Base-by-base conservation (phyloP, 495 filamentous ascomycete genomes). In the Penicillium lagena region DNA sequence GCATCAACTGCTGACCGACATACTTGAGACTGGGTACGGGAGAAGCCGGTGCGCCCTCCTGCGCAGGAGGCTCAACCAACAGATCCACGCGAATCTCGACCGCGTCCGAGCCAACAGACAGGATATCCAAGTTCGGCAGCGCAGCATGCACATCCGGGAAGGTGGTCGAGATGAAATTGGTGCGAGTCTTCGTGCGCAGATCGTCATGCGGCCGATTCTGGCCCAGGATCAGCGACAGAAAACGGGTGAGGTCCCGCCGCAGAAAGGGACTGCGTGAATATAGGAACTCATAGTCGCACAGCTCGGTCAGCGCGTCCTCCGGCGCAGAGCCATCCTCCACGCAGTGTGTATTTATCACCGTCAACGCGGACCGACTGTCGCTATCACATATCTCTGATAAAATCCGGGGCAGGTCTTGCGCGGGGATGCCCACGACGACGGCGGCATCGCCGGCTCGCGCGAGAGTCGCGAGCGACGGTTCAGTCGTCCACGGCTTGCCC, bases 141-240 rank as follows among this genome's bases (percentile, higher is more conserved):
- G 86, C 86, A 29, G 87, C 82, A 53, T 80, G 83, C 4, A 93
- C 86, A 58, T 90, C 87, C 0, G 87, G 85, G 47, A 93, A 93
- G 2, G 87, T 93, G 1, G 86, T 89, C 33, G 86, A 90, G 45
- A 93, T 89, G 50, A 90, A 80, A 59, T 85, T 89, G 0, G 86
- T 90, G 36, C 86, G 72, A 28, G 76, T 75, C 54, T 90, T 90
- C 33, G 78, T 80, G 62, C 85, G 79, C 46, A 93, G 63, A 31
- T 84, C 80, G 47, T 83, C 81, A 57, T 90, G 86, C 29, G 82
- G 83, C 44, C 76, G 77, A 37, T 81, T 77, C 66, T 90, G 85
- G 2, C 87, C 86, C 28, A 90, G 72, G 29, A 85, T 81, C 56
- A 89, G 77, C 7, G 84, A 83, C 17, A 89, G 71, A 53, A 90